Evolutionary conservation across 768 basidiomycete genomes (phyloP).

Genomic region (Suillus clintonianus): DNA sequence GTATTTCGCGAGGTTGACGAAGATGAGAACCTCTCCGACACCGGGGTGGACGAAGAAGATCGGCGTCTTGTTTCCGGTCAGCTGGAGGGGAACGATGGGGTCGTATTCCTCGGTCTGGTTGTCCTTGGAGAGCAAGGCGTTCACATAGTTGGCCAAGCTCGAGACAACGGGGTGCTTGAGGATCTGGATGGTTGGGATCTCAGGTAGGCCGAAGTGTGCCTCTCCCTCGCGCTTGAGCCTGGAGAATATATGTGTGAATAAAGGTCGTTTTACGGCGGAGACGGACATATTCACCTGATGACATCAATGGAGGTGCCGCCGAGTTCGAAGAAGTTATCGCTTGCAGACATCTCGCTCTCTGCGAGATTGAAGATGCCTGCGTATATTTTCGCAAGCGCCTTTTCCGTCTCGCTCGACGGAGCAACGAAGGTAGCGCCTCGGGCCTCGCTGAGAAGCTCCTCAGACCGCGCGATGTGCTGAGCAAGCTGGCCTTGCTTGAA

Average conservation of each 20-base stretch:
- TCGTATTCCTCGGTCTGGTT: conserved; percentile 31
- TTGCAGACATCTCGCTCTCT: conserved; percentile 21
- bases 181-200: conserved; percentile 42
- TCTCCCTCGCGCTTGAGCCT: conserved; percentile 31
- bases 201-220: conserved; percentile 25
- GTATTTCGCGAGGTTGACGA: conserved; percentile 43
- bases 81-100: conserved; percentile 43
- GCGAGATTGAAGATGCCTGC: conserved; percentile 33
- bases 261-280: not conserved
- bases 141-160: conserved; percentile 31
- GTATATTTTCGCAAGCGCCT: conserved; percentile 30
- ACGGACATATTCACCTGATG: conserved; percentile 15
- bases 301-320: conserved; percentile 45
- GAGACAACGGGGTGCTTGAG: conserved; percentile 35
- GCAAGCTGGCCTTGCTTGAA: conserved; percentile 38
- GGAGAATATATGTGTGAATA: not conserved
- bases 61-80: conserved; percentile 41
- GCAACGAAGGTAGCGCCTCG: conserved; percentile 23
- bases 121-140: conserved; percentile 26
- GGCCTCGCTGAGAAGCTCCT: conserved; percentile 23
- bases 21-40: conserved; percentile 42
- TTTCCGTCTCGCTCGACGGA: conserved; percentile 27
- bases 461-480: conserved; percentile 28
- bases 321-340: conserved; percentile 43
- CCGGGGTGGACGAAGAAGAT: conserved; percentile 47